A percentile compares a stretch with the other conserved stretches of the same genome.
These are phyloP conservation scores for Candida anglica DNA, from an alignment of 805 yeast genomes.

Conservation along the genomic window DNA sequence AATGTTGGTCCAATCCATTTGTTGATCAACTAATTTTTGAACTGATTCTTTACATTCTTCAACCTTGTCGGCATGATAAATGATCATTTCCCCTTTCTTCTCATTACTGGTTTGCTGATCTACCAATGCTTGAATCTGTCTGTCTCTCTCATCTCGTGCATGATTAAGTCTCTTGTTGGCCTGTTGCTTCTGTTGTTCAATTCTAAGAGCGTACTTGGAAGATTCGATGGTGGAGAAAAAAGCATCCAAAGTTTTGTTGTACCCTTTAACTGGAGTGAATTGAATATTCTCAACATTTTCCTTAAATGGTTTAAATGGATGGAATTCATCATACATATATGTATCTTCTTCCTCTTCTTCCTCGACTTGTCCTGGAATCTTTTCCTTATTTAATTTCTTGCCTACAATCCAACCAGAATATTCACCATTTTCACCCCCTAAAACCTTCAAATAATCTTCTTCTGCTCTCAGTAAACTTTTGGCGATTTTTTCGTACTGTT, in stretches of 20 bases:
- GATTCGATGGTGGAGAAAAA: slow-evolving; percentile 86
- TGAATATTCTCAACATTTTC: slow-evolving; percentile 23
- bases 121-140: slow-evolving; percentile 62
- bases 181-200: slow-evolving; percentile 71
- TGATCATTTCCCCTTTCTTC: slow-evolving; percentile 69
- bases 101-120: slow-evolving; percentile 61
- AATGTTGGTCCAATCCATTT: slow-evolving; percentile 92
- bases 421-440: slow-evolving; percentile 30
- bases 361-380: too few species aligned
- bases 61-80: slow-evolving; percentile 63
- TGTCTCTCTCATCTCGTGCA: slow-evolving; percentile 70
- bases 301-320: slow-evolving; percentile 58
- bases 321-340: slow-evolving; percentile 59
- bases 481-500: slow-evolving; percentile 29
- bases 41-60: slow-evolving; percentile 70
- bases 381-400: too few species aligned
- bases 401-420: slow-evolving; percentile 61
- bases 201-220: slow-evolving; percentile 66
- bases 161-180: slow-evolving; percentile 72
- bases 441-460: slow-evolving; percentile 29
- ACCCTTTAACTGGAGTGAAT: slow-evolving; percentile 52
- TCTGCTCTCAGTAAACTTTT: slow-evolving; percentile 47
- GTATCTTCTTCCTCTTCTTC: slow-evolving; percentile 31
- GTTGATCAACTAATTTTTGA: slow-evolving; percentile 65
- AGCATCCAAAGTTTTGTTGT: slow-evolving; percentile 75